phyloP scores from a whole-genome alignment of 225 moss, liverwort and hornwort genomes.

The Rhytidiadelphus loreus region DNA sequence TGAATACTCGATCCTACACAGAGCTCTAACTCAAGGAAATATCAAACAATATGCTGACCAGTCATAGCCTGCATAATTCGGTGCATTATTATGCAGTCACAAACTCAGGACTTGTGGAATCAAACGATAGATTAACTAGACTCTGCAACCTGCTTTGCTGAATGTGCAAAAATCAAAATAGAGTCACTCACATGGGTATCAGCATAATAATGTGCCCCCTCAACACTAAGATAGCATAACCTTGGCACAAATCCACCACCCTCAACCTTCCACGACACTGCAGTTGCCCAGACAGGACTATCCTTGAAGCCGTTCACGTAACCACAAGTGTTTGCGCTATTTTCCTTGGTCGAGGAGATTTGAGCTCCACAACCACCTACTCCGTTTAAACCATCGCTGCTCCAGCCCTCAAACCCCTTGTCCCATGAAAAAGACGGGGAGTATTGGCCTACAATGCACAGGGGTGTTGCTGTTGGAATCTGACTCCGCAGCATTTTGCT shows the following conservation, averaged over 20 bases:
- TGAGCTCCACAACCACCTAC: neutral
- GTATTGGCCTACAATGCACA: conserved; percentile 38
- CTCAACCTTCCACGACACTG: conserved; percentile 17
- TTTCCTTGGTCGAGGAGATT: neutral
- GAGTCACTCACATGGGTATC: conserved; percentile 45
- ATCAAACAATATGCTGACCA: neutral
- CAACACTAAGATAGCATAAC: conserved; percentile 16
- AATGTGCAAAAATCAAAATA: neutral
- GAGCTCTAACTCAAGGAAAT: neutral
- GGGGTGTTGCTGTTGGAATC: conserved; percentile 18
- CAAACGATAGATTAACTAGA: neutral
- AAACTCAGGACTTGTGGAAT: neutral
- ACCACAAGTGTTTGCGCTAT: neutral
- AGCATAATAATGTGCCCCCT: conserved; percentile 14
- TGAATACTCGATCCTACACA: neutral
- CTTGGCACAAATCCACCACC: conserved; percentile 31
- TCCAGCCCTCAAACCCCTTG: conserved; percentile 3
- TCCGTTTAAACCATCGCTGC: conserved; percentile 1
- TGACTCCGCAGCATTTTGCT: conserved; percentile 28
- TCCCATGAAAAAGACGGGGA: conserved; percentile 10
- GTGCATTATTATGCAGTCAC: neutral
- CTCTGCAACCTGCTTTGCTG: neutral
- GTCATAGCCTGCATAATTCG: neutral
- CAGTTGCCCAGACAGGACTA: conserved; percentile 30
- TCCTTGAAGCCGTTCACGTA: conserved; percentile 14